Evolutionary conservation across 257 asterid genomes (phyloP).

Genomic region (Rhazya stricta): DNA sequence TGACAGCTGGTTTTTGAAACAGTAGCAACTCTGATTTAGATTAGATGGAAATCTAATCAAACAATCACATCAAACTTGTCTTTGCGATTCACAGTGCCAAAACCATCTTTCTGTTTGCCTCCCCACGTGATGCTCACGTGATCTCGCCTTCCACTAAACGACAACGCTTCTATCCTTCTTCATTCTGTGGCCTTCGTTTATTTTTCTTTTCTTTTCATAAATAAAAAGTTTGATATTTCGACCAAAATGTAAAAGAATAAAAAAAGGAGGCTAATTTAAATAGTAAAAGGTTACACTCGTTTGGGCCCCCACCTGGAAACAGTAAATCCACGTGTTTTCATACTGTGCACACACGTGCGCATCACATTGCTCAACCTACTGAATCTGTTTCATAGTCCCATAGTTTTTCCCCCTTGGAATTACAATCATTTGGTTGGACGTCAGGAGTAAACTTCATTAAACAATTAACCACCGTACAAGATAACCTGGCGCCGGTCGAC

Average conservation of each 20-base stretch:
- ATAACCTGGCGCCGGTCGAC: too few species aligned
- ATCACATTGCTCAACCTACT: background rate
- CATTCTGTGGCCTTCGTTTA: background rate
- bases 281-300: too few species aligned
- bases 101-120: background rate
- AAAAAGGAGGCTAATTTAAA: too few species aligned
- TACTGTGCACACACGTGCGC: background rate
- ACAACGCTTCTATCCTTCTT: background rate
- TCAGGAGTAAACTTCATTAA: too few species aligned
- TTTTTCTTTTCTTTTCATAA: too few species aligned
- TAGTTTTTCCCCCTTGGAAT: too few species aligned
- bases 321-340: background rate
- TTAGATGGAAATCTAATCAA: background rate
- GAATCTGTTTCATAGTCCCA: background rate
- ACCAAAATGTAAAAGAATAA: too few species aligned
- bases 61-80: background rate
- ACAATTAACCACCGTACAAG: background rate
- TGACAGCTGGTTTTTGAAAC: background rate
- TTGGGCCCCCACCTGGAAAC: too few species aligned
- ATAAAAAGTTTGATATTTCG: too few species aligned
- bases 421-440: background rate
- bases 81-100: background rate
- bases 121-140: constrained; percentile 20
- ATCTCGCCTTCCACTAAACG: background rate
- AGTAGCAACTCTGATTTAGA: background rate